Conservation (phyloP, 768 basidiomycete genomes). For the Calocybe gangraenosa region DNA sequence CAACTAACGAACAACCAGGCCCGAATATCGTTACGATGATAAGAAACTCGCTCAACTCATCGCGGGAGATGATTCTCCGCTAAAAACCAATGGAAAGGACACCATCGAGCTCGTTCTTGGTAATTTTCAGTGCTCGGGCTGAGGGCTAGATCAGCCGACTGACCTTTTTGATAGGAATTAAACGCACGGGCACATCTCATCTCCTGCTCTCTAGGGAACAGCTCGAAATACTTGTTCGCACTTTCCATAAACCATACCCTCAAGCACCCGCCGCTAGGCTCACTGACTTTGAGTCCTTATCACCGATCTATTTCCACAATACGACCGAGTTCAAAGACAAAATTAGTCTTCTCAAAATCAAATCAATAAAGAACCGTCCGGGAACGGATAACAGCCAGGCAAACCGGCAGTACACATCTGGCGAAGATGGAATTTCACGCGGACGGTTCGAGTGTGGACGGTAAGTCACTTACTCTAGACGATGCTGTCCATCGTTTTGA, state of each 20-base stretch:
- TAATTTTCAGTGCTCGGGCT: slow-evolving; percentile 13
- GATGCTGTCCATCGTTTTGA: background rate
- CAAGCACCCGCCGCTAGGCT: slow-evolving; percentile 9
- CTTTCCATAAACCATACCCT: slow-evolving; percentile 12
- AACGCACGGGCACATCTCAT: slow-evolving; percentile 38
- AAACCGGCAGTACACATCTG: slow-evolving; percentile 31
- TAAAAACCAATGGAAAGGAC: slow-evolving; percentile 19
- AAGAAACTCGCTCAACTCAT: slow-evolving; percentile 28
- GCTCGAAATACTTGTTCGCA: slow-evolving; percentile 17
- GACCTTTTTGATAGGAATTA: slow-evolving; percentile 31
- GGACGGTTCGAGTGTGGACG: slow-evolving; percentile 47
- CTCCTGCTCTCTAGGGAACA: slow-evolving; percentile 36
- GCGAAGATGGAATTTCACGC: slow-evolving; percentile 24
- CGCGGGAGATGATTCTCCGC: slow-evolving; percentile 21
- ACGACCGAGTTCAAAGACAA: slow-evolving; percentile 31
- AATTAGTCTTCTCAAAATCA: slow-evolving; percentile 33
- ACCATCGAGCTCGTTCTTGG: slow-evolving; percentile 42
- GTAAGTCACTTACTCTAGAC: slow-evolving; percentile 17
- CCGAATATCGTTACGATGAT: slow-evolving; percentile 26
- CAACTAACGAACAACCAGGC: slow-evolving; percentile 6
- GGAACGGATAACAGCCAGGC: slow-evolving; percentile 37
- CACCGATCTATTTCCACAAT: slow-evolving; percentile 39
- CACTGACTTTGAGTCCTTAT: slow-evolving; percentile 38
- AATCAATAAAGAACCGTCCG: slow-evolving; percentile 27
- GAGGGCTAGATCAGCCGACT: background rate